phyloP scores from a whole-genome alignment of 2,329 filamentous ascomycete species.

The Plectosphaerella plurivora region DNA sequence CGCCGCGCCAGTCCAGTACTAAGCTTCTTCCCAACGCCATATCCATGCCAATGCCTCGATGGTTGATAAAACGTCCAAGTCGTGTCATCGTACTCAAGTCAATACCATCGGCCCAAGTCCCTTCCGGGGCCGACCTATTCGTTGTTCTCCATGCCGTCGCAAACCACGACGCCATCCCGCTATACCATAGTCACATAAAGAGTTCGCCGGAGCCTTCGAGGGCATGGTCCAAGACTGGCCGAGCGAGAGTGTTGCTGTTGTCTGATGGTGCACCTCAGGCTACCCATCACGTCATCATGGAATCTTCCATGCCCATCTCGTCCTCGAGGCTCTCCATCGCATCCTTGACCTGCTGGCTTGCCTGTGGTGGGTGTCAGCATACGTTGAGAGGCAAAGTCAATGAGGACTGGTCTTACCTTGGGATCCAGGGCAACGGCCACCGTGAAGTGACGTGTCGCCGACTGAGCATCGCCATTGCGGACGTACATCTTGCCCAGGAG shows the following conservation, averaged over 20 bases:
- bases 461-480: slow-evolving; percentile 64
- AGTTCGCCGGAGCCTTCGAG: background rate
- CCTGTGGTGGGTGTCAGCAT: slow-evolving; percentile 46
- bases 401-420: slow-evolving; percentile 59
- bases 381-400: background rate
- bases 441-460: slow-evolving; percentile 90
- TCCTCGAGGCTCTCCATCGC: slow-evolving; percentile 90
- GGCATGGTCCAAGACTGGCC: background rate
- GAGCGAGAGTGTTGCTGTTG: background rate
- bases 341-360: slow-evolving; percentile 91
- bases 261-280: background rate
- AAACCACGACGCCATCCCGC: background rate
- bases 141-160: slow-evolving; percentile 3
- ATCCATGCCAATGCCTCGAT: slow-evolving; percentile 27
- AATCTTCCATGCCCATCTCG: slow-evolving; percentile 66
- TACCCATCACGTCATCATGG: slow-evolving; percentile 50
- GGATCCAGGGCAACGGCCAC: slow-evolving; percentile 93
- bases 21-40: slow-evolving; percentile 19
- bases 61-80: slow-evolving; percentile 8
- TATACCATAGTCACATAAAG: background rate
- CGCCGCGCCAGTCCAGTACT: background rate
- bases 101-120: slow-evolving; percentile 6
- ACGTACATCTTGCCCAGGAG: slow-evolving; percentile 82
- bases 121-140: background rate
- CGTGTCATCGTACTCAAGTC: slow-evolving; percentile 9